Evolutionary conservation across 1,284 basidiomycete genomes (phyloP).

Genomic region (Sutorius eximius): DNA sequence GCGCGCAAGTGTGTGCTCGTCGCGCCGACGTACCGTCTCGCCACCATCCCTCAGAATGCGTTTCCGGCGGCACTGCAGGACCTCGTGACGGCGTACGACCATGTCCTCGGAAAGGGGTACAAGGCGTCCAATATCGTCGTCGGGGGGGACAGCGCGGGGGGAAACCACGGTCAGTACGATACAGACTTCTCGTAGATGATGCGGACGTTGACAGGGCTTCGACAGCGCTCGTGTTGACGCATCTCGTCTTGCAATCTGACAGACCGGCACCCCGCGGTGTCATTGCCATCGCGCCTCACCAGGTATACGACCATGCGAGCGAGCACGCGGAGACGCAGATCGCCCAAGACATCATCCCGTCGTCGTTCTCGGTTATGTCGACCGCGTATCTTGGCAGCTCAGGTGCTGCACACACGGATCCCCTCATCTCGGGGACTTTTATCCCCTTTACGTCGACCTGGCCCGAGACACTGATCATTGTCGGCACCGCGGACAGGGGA

Average conservation of each 20-base stretch:
- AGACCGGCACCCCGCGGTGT: slow-evolving; percentile 9
- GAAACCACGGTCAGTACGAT: slow-evolving; percentile 19
- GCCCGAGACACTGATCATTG: slow-evolving; percentile 28
- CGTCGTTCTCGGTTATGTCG: fast-evolving
- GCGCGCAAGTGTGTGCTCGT: slow-evolving; percentile 10
- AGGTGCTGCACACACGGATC: slow-evolving; percentile 9
- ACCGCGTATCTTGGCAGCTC: slow-evolving; percentile 17
- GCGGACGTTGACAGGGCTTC: not conserved
- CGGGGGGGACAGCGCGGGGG: slow-evolving; percentile 31
- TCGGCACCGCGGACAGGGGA: slow-evolving; percentile 21
- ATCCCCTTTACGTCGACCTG: slow-evolving; percentile 19
- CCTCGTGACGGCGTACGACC: slow-evolving; percentile 21
- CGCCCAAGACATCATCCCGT: slow-evolving; percentile 7
- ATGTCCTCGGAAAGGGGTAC: slow-evolving; percentile 26
- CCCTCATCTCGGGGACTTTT: slow-evolving; percentile 20
- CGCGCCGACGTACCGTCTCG: slow-evolving; percentile 28
- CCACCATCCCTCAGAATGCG: slow-evolving; percentile 22
- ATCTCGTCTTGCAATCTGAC: slow-evolving; percentile 18
- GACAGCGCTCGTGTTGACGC: slow-evolving; percentile 25
- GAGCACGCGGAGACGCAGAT: slow-evolving; percentile 2
- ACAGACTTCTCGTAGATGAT: too few relatives aligned
- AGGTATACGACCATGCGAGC: not conserved
- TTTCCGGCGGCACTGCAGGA: slow-evolving; percentile 31
- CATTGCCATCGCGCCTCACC: slow-evolving; percentile 14
- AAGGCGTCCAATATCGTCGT: slow-evolving; percentile 18